A percentile compares a stretch with the other conserved stretches of the same genome.
Conservation (phyloP, 31 red algal genomes). For the Odonthalia washingtoniensis region DNA sequence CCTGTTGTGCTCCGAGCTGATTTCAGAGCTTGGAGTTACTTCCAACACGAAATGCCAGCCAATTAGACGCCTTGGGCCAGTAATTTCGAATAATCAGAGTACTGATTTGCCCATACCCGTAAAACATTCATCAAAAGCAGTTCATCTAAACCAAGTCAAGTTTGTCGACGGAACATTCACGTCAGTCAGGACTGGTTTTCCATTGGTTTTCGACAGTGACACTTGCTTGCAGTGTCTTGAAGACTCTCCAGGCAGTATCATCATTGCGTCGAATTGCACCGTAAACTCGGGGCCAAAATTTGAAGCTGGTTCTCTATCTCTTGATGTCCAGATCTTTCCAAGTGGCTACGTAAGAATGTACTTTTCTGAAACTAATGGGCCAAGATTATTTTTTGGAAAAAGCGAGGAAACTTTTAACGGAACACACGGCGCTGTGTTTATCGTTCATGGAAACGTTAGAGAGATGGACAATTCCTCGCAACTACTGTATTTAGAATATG, state of each 20-base stretch:
- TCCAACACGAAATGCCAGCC: conserved; percentile 41
- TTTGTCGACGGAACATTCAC: conserved; percentile 52
- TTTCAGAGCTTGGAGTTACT: conserved; percentile 69
- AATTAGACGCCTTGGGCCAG: background rate
- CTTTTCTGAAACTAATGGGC: background rate
- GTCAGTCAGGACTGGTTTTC: conserved; percentile 41
- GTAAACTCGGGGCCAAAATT: background rate
- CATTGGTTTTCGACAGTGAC: conserved; percentile 11
- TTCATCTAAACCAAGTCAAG: conserved; percentile 18
- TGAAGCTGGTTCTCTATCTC: conserved; percentile 17
- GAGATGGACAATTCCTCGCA: background rate
- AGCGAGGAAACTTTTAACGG: background rate
- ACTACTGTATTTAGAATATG: conserved; percentile 35
- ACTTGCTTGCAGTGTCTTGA: conserved; percentile 64
- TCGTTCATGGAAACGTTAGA: background rate
- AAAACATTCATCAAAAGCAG: conserved; percentile 43
- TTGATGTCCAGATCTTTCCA: background rate
- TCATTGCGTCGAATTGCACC: conserved; percentile 46
- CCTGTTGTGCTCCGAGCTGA: conserved; percentile 54
- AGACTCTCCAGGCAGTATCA: conserved; percentile 12
- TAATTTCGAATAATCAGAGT: conserved; percentile 33
- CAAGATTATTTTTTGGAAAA: conserved; percentile 28
- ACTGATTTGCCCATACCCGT: conserved; percentile 6
- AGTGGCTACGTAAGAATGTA: background rate
- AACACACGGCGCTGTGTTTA: background rate